Base-by-base conservation (phyloP, 257 asterid genomes). In the Jacaranda mimosifolia region DNA sequence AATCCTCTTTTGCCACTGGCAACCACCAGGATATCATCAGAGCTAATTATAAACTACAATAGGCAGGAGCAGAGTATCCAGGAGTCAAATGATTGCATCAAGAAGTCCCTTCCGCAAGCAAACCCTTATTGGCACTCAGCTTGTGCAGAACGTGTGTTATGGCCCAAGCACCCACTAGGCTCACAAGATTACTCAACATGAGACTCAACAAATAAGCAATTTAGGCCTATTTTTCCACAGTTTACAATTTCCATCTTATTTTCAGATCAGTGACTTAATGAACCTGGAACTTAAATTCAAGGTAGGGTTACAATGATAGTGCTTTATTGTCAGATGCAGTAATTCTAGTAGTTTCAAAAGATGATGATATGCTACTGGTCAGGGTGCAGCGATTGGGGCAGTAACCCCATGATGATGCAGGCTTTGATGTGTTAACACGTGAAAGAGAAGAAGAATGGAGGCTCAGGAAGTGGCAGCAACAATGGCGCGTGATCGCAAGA, bases 131-230 rank as follows among this genome's bases (percentile, higher is more conserved):
- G 43, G 40, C 43, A 60, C 42, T 38, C 14, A 38, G 60, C 53
- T n/a, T 53, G 36, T 56, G 21, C n/a, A 59, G 62, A 56, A 5
- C 3, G 11, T n/a, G 7, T 56, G 62, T 15, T 1, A 56, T 17
- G 35, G 11, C 51, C 57, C 26, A 38, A 70, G 49, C 46, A 32
- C 64, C 51, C 35, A 21, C 42, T n/a, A 70, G 51, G 75, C 35
- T 57, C 8, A 70, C 51, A 52, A 32, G 9, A 14, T 46, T 38
- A 70, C 64, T 14, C 40, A 51, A 70, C 45, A 7, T 19, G 21
- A 7, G 14, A 7, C 53, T 10, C 5, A 18, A 6, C 9, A 19
- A 18, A 4, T 26, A 13, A 12, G 19, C 62, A 56, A 56, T 6
- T 56, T 56, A 17, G 35, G 62, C 62, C 32, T 2, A 2, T 0